Evolutionary conservation across 108 stramenopile species (phyloP).

Genomic region (Nitzschia palea): DNA sequence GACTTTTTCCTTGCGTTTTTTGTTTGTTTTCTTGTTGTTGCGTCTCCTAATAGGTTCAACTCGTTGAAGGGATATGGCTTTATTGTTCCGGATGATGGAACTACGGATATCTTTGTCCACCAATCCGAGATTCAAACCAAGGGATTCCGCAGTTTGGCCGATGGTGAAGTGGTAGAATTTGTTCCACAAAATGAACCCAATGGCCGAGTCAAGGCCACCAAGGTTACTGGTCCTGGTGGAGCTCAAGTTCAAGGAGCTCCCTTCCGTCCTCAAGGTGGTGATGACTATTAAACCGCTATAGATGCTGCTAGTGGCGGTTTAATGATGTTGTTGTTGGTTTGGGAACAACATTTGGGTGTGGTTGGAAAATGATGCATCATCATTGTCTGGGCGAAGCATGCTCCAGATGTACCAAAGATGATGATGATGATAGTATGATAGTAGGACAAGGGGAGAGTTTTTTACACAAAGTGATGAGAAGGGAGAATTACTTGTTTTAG

Average conservation of each 20-base stretch:
- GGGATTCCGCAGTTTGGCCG: constrained; percentile 63
- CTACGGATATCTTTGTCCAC: constrained; percentile 70
- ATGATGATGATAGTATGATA: too few species aligned
- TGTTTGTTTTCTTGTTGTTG: neutral
- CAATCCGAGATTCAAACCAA: constrained; percentile 57
- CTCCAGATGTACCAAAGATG: too few species aligned
- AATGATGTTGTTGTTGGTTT: too few species aligned
- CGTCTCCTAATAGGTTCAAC: constrained; percentile 42
- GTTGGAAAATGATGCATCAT: too few species aligned
- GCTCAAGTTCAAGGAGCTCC: constrained; percentile 46
- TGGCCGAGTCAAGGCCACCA: constrained; percentile 64
- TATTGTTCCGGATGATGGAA: constrained; percentile 60
- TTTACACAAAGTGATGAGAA: too few species aligned
- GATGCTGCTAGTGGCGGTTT: too few species aligned
- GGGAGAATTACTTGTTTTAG: too few species aligned
- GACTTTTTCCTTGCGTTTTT: too few species aligned
- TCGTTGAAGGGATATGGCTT: constrained; percentile 83
- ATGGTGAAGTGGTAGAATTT: constrained; percentile 65
- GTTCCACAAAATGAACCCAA: constrained; percentile 36
- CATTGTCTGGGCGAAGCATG: too few species aligned
- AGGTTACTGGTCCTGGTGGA: constrained; percentile 89
- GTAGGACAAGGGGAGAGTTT: too few species aligned
- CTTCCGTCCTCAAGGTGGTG: neutral
- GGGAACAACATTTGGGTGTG: too few species aligned
- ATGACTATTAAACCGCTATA: too few species aligned